Evolutionary conservation across 2,329 filamentous ascomycete species (phyloP), one percentile per base, ranked within the genome.

Genomic region (Dichotomopilus funicola): DNA sequence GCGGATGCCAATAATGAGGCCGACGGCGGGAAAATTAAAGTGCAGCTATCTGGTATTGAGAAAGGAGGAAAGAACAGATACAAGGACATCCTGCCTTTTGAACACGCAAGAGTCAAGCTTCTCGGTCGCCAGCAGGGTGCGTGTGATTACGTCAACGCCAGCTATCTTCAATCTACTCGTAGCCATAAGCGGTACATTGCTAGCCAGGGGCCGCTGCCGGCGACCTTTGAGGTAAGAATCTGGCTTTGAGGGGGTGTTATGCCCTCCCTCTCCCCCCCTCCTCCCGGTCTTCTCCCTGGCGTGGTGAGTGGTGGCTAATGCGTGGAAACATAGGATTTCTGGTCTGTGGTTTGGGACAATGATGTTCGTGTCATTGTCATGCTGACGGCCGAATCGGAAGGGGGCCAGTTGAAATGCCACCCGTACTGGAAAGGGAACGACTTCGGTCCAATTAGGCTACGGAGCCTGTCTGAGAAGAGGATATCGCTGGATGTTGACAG

Each of bases 81-180:
- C 75, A 97, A 96, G 74, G 95, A 96, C 63, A 96, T 97, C 54
- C 86, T 95, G 72, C 94, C 94, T 0, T 99, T 95, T 68, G 92
- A 97, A 66, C 94, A 99, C 70, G 86, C 90, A 2, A 79, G 94
- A 57, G 94, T 99, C 53, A 90, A 83, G 62, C 72, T 99, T 47
- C 79, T 88, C 61, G 82, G 83, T 43, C 82, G 86, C 38, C 74
- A 80, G 0, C 74, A 79, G 1, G 86, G 85, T 10, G 78, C 77
- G 27, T 96, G 92, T 70, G 94, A 99, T 70, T 99, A 99, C 66
- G 85, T 99, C 72, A 99, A 99, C 67, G 94, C 91, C 13, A 97
- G 89, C 68, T 83, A 95, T 63, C 76, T 97, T 59, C 86, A 88
- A 68, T 82, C 91, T 1, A 81, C 85, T 34, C 81, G 87, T 63